Evolutionary conservation across 352 stramenopile genomes (phyloP), one percentile per base, ranked within the genome.

Genomic region (Aphanomyces cochlioides): DNA sequence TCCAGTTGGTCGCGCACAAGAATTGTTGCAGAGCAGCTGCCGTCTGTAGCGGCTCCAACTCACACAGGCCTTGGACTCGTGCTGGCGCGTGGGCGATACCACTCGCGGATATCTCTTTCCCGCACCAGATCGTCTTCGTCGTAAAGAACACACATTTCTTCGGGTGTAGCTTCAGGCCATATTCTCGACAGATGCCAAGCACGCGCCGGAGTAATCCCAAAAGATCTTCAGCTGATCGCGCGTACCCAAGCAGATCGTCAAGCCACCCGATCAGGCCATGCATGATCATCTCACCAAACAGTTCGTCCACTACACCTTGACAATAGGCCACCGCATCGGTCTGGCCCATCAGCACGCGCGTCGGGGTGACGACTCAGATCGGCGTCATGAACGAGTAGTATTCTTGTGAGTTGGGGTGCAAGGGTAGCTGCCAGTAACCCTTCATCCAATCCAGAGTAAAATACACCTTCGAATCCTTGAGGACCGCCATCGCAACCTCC

Each of bases 291-390:
- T 19, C 58, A 50, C 13, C 58, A 12, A 66, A 59, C 8, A 74
- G 70, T 36, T 69, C 60, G 4, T 79, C 67, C 13, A 78, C 60
- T 12, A 57, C 47, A 2, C 41, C 15, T 67, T 80, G 68, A 34
- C 63, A 74, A 41, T 77, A 80, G 0, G 66, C 69, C 5, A 77
- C 73, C 1, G 73, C 64, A 50, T 78, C 63, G 0, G 66, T 77
- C 1, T 40, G 66, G 4, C 73, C 73, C 75, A 74, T 78, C 1
- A 63, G 67, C 8, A 79, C 73, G 2, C 69, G 53, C 1, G 48
- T 76, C 17, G 69, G 28, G 28, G 28, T 28, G 28, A 28, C 28
- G 2, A 28, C 28, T 2, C 28, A 0, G 28, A 28, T 28, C 28
- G 28, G 28, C 2, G 28, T 28, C 28, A 28, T 28, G 28, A 28